These are phyloP conservation scores for Codiaeum variegatum DNA, from an alignment of 441 rosid species.

Conservation along the genomic window DNA sequence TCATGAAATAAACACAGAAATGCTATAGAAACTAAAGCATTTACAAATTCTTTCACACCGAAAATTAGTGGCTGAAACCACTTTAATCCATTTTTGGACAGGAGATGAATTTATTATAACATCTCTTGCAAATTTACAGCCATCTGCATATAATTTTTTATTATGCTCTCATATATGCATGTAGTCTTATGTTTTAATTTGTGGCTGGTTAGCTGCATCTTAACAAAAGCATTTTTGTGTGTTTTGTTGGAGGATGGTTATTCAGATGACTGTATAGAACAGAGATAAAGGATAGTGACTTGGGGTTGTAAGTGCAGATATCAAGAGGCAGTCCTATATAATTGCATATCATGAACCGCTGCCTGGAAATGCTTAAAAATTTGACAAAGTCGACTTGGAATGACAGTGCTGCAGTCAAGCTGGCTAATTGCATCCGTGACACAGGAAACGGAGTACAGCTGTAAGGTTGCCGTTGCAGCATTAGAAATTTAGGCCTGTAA, in stretches of 20 bases:
- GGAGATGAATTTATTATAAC: not conserved
- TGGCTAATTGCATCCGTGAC: not conserved
- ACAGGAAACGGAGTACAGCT: conserved; percentile 17
- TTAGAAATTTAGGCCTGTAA: conserved; percentile 18
- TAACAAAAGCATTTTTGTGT: not conserved
- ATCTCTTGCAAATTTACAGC: not conserved
- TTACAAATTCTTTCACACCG: not conserved
- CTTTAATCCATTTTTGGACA: not conserved
- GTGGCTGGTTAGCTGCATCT: too few species aligned
- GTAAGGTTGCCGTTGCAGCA: conserved; percentile 25
- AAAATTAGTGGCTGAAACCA: not conserved
- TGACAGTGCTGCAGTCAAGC: conserved; percentile 1
- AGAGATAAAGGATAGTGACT: conserved; percentile 19
- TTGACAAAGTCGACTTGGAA: not conserved
- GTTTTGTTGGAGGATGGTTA: conserved; percentile 8
- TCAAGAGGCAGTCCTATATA: conserved; percentile 42
- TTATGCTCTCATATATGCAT: too few species aligned
- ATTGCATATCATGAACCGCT: not conserved
- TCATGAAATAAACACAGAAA: not conserved
- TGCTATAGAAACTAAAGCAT: not conserved
- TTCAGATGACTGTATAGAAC: conserved; percentile 16
- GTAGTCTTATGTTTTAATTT: too few species aligned
- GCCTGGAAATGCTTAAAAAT: conserved; percentile 2
- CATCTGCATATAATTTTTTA: not conserved
- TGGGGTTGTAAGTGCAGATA: conserved; percentile 35